phyloP scores from a whole-genome alignment of 2,329 filamentous ascomycete genomes.

The Fusarium sterilihyphosum region DNA sequence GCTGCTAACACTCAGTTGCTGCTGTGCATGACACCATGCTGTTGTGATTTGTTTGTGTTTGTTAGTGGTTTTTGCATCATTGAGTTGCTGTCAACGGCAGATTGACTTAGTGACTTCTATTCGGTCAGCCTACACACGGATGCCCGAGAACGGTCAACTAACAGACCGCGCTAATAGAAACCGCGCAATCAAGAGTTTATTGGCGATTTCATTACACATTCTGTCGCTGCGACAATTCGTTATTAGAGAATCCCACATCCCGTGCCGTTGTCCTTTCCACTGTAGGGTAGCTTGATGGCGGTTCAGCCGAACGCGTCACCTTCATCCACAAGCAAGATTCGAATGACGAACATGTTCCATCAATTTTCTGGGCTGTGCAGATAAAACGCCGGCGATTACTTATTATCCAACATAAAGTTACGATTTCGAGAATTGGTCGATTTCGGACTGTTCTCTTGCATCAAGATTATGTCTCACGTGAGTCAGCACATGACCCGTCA shows the following conservation, averaged over 20 bases:
- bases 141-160: not conserved
- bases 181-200: rapidly evolving
- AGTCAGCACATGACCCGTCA: not conserved
- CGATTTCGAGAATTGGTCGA: rapidly evolving
- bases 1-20: not conserved
- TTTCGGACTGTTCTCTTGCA: not conserved
- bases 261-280: too few relatives aligned
- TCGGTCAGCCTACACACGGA: rapidly evolving
- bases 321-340: not conserved
- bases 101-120: rapidly evolving
- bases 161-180: rapidly evolving
- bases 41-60: too few relatives aligned
- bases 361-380: rapidly evolving
- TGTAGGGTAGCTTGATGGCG: not conserved
- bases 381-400: rapidly evolving
- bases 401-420: rapidly evolving
- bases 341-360: not conserved
- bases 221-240: not conserved
- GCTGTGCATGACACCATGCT: rapidly evolving
- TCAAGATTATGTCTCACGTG: not conserved
- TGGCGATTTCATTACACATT: not conserved
- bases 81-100: rapidly evolving
- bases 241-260: not conserved
- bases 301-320: not conserved
- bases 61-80: rapidly evolving